A percentile compares a stretch with the other conserved stretches of the same genome.
phyloP scores from a whole-genome alignment of 2,329 filamentous ascomycete species.

The Fusarium euwallaceae region DNA sequence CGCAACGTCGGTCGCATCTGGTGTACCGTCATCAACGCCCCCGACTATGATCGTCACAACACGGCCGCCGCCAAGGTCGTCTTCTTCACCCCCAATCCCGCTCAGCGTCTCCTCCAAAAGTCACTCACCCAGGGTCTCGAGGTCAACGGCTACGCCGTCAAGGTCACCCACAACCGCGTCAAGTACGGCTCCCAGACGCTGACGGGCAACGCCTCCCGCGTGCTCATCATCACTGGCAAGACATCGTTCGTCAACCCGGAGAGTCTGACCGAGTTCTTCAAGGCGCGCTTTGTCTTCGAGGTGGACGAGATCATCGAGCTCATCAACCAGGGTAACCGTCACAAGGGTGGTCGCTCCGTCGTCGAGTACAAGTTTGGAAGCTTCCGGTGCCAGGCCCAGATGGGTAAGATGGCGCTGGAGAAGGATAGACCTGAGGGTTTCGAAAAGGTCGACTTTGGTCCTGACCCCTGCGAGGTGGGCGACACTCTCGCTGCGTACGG shows the following conservation, averaged over 20 bases:
- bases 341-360: constrained; percentile 46
- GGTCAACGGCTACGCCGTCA: constrained; percentile 54
- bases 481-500: constrained; percentile 49
- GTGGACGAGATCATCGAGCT: constrained; percentile 56
- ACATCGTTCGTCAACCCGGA: constrained; percentile 58
- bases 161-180: constrained; percentile 64
- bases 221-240: constrained; percentile 64
- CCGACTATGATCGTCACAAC: constrained; percentile 53
- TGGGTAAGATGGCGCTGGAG: constrained; percentile 58
- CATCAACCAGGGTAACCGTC: constrained; percentile 42
- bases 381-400: constrained; percentile 67
- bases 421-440: constrained; percentile 52
- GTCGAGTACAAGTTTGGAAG: constrained; percentile 68
- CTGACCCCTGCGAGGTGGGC: constrained; percentile 55
- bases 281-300: constrained; percentile 59
- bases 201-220: constrained; percentile 56
- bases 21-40: constrained; percentile 65
- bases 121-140: constrained; percentile 49
- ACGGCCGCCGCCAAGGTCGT: constrained; percentile 63
- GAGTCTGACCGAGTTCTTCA: constrained; percentile 58
- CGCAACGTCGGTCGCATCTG: constrained; percentile 64
- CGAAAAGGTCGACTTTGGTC: constrained; percentile 55
- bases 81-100: constrained; percentile 60
- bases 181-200: constrained; percentile 52
- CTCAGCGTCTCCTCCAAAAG: constrained; percentile 49